Evolutionary conservation across 2,329 filamentous ascomycete species (phyloP).

Genomic region (Dactylellina leptospora): DNA sequence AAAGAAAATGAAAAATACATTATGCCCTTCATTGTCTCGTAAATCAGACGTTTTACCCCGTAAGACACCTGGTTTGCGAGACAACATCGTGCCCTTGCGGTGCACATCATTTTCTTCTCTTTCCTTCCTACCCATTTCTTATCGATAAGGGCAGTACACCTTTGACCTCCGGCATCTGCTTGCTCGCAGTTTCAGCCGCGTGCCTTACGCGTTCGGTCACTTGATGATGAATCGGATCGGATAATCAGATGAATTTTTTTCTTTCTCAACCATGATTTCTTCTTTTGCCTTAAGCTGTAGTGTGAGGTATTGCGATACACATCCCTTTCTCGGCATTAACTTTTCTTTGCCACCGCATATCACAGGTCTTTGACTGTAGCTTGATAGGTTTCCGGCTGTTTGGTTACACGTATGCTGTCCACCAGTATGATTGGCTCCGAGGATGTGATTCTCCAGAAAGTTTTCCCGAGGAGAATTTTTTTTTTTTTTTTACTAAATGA

Average conservation of each 20-base stretch:
- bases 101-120: slow-evolving; percentile 23
- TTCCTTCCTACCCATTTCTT: slow-evolving; percentile 29
- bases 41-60: slow-evolving; percentile 53
- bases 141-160: slow-evolving; percentile 31
- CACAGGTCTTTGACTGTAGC: not conserved
- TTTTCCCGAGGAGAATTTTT: slow-evolving; percentile 1
- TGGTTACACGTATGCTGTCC: not conserved
- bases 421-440: too few species aligned
- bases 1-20: slow-evolving; percentile 25
- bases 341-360: not conserved
- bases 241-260: slow-evolving; percentile 6
- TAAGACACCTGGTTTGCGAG: slow-evolving; percentile 53
- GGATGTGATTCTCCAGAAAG: not conserved
- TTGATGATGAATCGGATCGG: not conserved
- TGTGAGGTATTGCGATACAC: too few species aligned
- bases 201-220: not conserved
- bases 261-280: not conserved
- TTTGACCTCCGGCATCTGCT: not conserved
- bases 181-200: not conserved
- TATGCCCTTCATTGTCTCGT: slow-evolving; percentile 51
- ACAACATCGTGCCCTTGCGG: slow-evolving; percentile 28
- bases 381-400: not conserved
- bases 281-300: not conserved
- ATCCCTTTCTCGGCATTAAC: not conserved
- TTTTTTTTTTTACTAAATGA: not conserved